Conservation (phyloP, 345 rosid genomes). For the Laguncularia racemosa region DNA sequence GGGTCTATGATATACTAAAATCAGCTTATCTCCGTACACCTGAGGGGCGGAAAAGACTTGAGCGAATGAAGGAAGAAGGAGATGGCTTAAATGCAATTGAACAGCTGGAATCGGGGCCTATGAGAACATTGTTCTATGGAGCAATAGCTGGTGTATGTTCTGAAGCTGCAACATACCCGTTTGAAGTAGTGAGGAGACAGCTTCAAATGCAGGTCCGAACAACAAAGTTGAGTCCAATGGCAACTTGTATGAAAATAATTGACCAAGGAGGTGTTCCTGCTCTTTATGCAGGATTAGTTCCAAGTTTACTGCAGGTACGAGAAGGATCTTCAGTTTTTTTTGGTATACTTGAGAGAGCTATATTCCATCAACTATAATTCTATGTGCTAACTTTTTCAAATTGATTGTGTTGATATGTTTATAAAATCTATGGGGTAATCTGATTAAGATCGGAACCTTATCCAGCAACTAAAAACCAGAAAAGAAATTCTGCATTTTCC, state of each 20-base stretch:
- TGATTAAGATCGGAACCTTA: no score
- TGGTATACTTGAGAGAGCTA: no score
- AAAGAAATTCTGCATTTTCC: no score
- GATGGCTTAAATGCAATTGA: slow-evolving; percentile 65
- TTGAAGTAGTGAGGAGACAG: slow-evolving; percentile 88
- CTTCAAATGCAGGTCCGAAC: slow-evolving; percentile 81
- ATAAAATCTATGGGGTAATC: no score
- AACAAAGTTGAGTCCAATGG: slow-evolving; percentile 50
- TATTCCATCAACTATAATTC: no score
- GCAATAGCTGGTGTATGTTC: slow-evolving; percentile 86
- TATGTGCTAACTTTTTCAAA: no score
- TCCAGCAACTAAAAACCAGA: no score
- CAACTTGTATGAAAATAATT: slow-evolving; percentile 58
- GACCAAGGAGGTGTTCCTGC: slow-evolving; percentile 84
- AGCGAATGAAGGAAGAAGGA: slow-evolving; percentile 56
- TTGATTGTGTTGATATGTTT: no score
- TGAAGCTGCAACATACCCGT: slow-evolving; percentile 92
- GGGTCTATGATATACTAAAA: slow-evolving; percentile 81
- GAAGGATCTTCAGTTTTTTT: not conserved
- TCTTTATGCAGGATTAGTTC: slow-evolving; percentile 75
- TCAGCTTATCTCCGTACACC: slow-evolving; percentile 77
- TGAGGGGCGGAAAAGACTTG: slow-evolving; percentile 59
- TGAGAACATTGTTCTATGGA: slow-evolving; percentile 75
- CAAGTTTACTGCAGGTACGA: slow-evolving; percentile 85
- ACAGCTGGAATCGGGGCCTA: slow-evolving; percentile 69